Percentiles rank a stretch among this genome's conserved stretches.
Conservation (phyloP, 1,284 basidiomycete genomes). For the Ganoderma lucidum region DNA sequence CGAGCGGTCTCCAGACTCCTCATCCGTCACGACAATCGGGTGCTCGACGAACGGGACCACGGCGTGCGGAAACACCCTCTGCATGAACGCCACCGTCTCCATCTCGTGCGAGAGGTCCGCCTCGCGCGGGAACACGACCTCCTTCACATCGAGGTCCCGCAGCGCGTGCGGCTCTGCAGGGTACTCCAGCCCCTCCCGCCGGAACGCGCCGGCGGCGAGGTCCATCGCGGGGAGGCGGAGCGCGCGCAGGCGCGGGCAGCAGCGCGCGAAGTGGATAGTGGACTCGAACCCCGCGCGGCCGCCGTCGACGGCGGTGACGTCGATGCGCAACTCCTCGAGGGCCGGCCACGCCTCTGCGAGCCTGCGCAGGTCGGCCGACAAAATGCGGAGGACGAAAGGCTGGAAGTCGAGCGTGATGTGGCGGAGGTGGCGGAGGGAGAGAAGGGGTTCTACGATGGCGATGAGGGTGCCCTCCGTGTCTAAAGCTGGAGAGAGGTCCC, state of each 20-base stretch:
- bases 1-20: background rate
- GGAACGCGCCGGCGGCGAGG: background rate
- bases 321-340: constrained; percentile 8
- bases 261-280: constrained; percentile 11
- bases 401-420: background rate
- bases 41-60: background rate
- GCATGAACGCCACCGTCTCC: background rate
- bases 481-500: background rate
- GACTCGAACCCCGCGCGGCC: constrained; percentile 13
- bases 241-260: constrained; percentile 7
- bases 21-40: too few species aligned
- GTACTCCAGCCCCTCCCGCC: background rate
- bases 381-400: background rate
- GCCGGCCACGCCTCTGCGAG: constrained; percentile 14
- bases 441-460: background rate
- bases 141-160: constrained; percentile 3
- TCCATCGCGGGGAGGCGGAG: constrained; percentile 17
- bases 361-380: too few species aligned
- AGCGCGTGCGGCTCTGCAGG: constrained; percentile 5
- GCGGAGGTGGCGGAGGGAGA: background rate
- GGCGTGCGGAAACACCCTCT: constrained; percentile 9
- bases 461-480: background rate
- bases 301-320: background rate
- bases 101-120: constrained; percentile 9
- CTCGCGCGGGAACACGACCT: constrained; percentile 8